phyloP scores from a whole-genome alignment of 73 alveolate genomes.

The Uronychia setigera region DNA sequence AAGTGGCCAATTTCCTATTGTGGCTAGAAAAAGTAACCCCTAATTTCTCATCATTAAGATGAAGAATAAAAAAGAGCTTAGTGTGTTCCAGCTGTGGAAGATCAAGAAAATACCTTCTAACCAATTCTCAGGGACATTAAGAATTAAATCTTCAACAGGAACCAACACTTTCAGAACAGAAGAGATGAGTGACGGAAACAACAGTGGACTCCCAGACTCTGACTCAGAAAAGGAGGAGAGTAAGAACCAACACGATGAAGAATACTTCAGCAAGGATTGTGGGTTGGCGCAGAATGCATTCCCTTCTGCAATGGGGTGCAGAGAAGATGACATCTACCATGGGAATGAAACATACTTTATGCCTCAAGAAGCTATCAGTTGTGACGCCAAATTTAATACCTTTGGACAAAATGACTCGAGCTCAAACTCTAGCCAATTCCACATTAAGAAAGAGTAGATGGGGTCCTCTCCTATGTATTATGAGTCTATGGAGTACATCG shows the following conservation, averaged over 20 bases:
- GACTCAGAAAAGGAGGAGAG: neutral
- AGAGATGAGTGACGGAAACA: neutral
- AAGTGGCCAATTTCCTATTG: slow-evolving; percentile 38
- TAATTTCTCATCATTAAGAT: slow-evolving; percentile 1
- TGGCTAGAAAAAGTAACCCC: slow-evolving; percentile 41
- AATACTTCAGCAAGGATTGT: no score
- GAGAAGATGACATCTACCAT: no score
- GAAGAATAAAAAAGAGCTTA: slow-evolving; percentile 39
- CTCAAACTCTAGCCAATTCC: neutral
- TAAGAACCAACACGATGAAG: no score
- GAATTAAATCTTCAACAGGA: no score
- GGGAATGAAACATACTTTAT: no score
- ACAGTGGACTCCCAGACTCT: neutral
- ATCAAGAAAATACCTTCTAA: slow-evolving; percentile 24
- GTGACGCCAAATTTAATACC: no score
- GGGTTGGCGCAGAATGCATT: no score
- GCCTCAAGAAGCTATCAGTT: no score
- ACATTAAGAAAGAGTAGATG: neutral
- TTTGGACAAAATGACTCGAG: no score
- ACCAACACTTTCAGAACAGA: neutral
- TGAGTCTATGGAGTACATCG: no score
- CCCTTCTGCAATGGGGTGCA: no score
- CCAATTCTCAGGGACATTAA: no score
- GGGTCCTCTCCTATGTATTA: neutral
- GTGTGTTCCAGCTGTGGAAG: slow-evolving; percentile 32